phyloP scores from a whole-genome alignment of 2,329 filamentous ascomycete genomes.

The Fusarium nygamai region DNA sequence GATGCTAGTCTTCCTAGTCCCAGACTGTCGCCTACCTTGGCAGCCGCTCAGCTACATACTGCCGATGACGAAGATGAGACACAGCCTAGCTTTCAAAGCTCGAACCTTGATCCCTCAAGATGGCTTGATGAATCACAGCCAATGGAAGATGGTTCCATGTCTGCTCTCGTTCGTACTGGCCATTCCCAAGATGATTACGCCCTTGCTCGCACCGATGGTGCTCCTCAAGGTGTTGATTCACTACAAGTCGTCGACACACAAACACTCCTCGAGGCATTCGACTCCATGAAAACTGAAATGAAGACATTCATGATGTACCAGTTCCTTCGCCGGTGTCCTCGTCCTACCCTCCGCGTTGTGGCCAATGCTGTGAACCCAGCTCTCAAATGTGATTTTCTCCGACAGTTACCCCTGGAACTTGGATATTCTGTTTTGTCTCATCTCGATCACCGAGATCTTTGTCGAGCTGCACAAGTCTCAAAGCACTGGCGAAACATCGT shows the following conservation, averaged over 20 bases:
- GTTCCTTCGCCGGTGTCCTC: conserved; percentile 85
- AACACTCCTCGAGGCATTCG: conserved; percentile 87
- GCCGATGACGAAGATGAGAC: conserved; percentile 57
- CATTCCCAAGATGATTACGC: conserved; percentile 39
- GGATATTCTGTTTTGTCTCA: conserved; percentile 89
- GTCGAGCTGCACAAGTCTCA: conserved; percentile 90
- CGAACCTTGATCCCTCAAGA: conserved; percentile 43
- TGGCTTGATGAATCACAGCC: conserved; percentile 57
- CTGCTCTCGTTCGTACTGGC: conserved; percentile 41
- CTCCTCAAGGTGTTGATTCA: conserved; percentile 2
- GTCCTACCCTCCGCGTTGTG: conserved; percentile 88
- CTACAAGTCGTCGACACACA: conserved; percentile 79
- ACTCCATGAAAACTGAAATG: conserved; percentile 88
- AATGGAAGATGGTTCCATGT: conserved; percentile 44
- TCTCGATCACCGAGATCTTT: conserved; percentile 86
- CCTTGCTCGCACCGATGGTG: conserved; percentile 39
- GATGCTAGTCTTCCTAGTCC: conserved; percentile 96
- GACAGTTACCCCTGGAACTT: conserved; percentile 84
- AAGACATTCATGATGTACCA: conserved; percentile 98
- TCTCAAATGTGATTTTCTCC: conserved; percentile 92
- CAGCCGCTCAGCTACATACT: conserved; percentile 67
- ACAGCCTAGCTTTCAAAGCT: conserved; percentile 47
- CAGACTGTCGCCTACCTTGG: conserved; percentile 89
- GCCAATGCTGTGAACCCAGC: conserved; percentile 93
- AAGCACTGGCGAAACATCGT: conserved; percentile 92